Evolutionary conservation across 1,284 basidiomycete genomes (phyloP), one percentile per base, ranked within the genome.

Genomic region (Cutaneotrichosporon sp.): DNA sequence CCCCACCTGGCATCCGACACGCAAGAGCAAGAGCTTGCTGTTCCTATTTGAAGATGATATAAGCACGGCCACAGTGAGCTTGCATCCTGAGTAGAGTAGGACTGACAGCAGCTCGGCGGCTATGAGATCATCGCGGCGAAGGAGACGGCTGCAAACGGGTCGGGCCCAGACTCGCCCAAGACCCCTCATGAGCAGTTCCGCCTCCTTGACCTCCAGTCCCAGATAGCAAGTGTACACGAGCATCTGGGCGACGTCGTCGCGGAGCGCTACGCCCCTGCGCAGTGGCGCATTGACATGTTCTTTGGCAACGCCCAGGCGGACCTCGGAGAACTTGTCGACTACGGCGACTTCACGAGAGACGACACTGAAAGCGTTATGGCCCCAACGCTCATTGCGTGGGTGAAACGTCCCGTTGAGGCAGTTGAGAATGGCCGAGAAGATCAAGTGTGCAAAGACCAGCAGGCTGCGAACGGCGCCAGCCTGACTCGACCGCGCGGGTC

Each of bases 231-330:
- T 5, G 56, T 68, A n/a, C 61, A 59, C 5, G 60, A 54, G 0
- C 63, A 62, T 44, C 61, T 70, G 3, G 48, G 52, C 26, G 20
- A 19, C 1, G 31, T 68, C 22, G 38, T 70, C 4, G 19, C 46
- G 9, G 68, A 70, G 17, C 33, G 45, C 14, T 70, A 69, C 31
- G 19, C 43, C 5, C 64, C 67, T 0, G 66, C 67, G 4, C 62
- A 62, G 44, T 55, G 61, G 57, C 56, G 68, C 11, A 49, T 60
- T 7, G 67, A 72, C 39, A 10, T 38, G 9, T 68, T 67, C 52
- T 66, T 55, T 46, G 32, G 37, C 22, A 37, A 34, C 17, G 11
- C 16, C 37, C 17, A 37, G 1, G 19, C 16, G 5, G 34, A 37
- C 2, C 46, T n/a, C n/a, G n/a, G n/a, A n/a, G 16, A 16, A 10